Evolutionary conservation across 352 stramenopile genomes (phyloP), one percentile per base, ranked within the genome.

Genomic region (Pythium rishiriense): DNA sequence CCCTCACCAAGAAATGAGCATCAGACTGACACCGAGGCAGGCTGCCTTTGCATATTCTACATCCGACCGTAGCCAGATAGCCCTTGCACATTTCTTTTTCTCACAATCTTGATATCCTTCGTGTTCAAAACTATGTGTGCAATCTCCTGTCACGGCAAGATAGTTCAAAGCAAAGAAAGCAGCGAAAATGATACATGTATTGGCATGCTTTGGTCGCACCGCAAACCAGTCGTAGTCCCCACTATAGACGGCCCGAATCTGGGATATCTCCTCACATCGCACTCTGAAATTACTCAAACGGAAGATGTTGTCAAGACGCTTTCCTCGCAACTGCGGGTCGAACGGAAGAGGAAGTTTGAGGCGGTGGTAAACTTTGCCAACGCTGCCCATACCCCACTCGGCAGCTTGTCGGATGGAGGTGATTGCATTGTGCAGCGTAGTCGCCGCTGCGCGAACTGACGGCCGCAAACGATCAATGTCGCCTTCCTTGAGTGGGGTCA

Each of bases 381-480:
- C 25, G 10, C 47, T 53, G 0, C 47, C 47, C 47, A 53, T 53
- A 5, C 47, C 47, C 47, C 47, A 53, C 22, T 53, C 47, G 22
- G 25, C 47, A 0, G 47, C 22, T 39, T 53, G 47, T 10, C 47
- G 2, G 22, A 53, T 22, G 3, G 47, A 53, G 3, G 25, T 53
- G 25, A 53, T 53, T 1, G 47, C 47, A 11, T 53, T 53, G 26
- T 53, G 48, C 12, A 53, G 46, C 5, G 17, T 19, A 35, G 19
- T 19, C 5, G 26, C 22, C 46, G 22, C 22, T 10, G 46, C 22
- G 26, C 46, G 46, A n/a, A 19, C 19, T 9, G 46, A 29, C 8
- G 22, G 46, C 15, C 10, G 9, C 17, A 53, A 26, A 26, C 37
- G 37, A n/a, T 43, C 37, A 17, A 43, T 43, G 0, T 43, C 37